These are phyloP conservation scores for Wickerhamomyces hampshirensis DNA, from an alignment of 805 yeast genomes.

Conservation along the genomic window DNA sequence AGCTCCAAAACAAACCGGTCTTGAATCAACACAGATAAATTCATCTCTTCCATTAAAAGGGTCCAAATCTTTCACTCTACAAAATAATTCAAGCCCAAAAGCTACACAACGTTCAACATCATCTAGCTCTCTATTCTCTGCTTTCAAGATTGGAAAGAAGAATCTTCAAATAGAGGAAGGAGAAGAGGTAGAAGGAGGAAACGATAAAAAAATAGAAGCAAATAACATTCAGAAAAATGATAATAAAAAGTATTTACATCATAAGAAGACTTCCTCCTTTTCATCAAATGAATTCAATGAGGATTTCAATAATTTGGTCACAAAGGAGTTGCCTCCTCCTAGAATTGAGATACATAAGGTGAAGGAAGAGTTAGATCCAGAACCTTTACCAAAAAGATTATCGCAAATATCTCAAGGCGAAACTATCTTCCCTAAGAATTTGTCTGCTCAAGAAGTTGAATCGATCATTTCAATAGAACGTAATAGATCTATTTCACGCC, in stretches of 20 bases:
- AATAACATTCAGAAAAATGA: neutral
- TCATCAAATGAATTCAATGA: slow-evolving; percentile 21
- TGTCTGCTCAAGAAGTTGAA: slow-evolving; percentile 64
- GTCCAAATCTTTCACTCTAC: slow-evolving; percentile 17
- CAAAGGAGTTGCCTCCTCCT: neutral
- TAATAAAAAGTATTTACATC: neutral
- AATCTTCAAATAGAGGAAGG: slow-evolving; percentile 1
- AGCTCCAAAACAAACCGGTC: neutral
- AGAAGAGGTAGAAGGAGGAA: too few relatives aligned
- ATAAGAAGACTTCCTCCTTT: slow-evolving; percentile 2
- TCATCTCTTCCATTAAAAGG: slow-evolving; percentile 6
- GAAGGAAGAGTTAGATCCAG: neutral
- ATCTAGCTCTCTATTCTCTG: slow-evolving; percentile 21
- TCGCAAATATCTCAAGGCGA: slow-evolving; percentile 38
- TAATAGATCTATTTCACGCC: slow-evolving; percentile 52
- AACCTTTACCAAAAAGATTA: slow-evolving; percentile 5
- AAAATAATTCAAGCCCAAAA: slow-evolving; percentile 7
- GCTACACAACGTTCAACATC: slow-evolving; percentile 22
- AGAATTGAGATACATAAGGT: neutral
- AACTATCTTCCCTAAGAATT: slow-evolving; percentile 64
- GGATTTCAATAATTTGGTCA: slow-evolving; percentile 20
- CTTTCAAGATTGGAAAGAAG: slow-evolving; percentile 21
- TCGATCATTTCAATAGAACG: slow-evolving; percentile 67
- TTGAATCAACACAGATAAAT: too few relatives aligned
- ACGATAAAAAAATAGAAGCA: too few relatives aligned